Evolutionary conservation across 2,329 filamentous ascomycete species (phyloP), one percentile per base, ranked within the genome.

Genomic region (Colletotrichum eremochloae): DNA sequence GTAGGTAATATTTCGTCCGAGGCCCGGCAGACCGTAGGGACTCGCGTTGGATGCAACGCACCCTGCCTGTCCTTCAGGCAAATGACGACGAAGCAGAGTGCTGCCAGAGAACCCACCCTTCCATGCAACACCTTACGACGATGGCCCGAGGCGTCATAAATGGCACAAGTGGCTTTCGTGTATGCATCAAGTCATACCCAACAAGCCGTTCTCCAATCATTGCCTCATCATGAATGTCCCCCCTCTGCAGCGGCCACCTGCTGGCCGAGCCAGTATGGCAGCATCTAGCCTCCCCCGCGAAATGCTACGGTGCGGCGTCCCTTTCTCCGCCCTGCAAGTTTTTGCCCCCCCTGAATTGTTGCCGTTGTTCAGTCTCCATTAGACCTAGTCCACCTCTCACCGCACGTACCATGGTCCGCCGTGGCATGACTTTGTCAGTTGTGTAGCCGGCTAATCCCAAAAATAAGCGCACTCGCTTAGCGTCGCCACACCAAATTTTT

Each of bases 281-380:
- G 66, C 53, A 69, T 69, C 46, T 60, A 55, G 46, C 63, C 55
- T 65, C 66, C 66, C 65, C 69, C 69, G 69, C 69, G 69, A 65
- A 69, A 69, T 69, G 70, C 60, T 50, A 69, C 61, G 53, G 60
- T 72, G 48, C 40, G 46, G 61, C 44, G 55, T 40, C 38, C 38
- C 46, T 20, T n/a, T 53, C 57, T 67, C 52, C 44, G 18, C 53
- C 36, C 38, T 38, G 38, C 53, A 31, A 57, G 31, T 11, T 61
- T 46, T 42, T 29, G 44, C 44, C 31, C 42, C 33, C 50, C 31
- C 12, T 11, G 18, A 18, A 18, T 8, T 8, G 18, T 18, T 14
- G 3, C 24, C 9, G 50, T 53, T 29, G 50, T 24, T 29, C 14
- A 33, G 40, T 18, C 52, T 38, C 20, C 18, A 8, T 24, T 58